Evolutionary conservation across 805 yeast species (phyloP).

Genomic region (Pichia manshurica): DNA sequence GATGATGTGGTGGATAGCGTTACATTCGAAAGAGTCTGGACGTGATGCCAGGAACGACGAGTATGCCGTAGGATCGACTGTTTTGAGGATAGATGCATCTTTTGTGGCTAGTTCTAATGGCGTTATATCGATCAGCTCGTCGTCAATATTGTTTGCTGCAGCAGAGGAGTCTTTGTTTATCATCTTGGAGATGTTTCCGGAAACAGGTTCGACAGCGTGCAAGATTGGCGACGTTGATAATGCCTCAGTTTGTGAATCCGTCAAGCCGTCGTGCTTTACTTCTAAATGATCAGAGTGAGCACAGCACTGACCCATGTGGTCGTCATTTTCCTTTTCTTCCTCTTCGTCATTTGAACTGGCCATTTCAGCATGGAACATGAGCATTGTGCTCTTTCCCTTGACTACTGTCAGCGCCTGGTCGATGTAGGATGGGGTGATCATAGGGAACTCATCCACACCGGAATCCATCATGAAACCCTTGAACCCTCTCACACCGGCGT

Average conservation of each 20-base stretch:
- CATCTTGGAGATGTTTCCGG: conserved; percentile 40
- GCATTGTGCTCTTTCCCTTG: conserved; percentile 56
- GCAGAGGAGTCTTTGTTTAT: conserved; percentile 22
- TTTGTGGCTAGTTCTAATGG: conserved; percentile 23
- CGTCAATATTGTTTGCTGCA: conserved; percentile 7
- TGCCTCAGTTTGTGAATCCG: conserved; percentile 47
- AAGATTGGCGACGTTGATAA: conserved; percentile 51
- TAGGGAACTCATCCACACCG: conserved; percentile 96
- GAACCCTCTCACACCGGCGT: conserved; percentile 89
- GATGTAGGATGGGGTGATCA: conserved; percentile 61
- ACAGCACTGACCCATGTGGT: conserved; percentile 29
- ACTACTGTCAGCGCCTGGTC: conserved; percentile 59
- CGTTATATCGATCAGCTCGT: conserved; percentile 18
- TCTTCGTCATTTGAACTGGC: conserved; percentile 24
- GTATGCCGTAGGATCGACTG: conserved; percentile 58
- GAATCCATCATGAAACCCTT: conserved; percentile 89
- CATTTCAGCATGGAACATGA: conserved; percentile 94
- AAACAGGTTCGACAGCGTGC: conserved; percentile 54
- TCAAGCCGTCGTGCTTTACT: conserved; percentile 23
- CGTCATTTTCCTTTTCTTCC: conserved; percentile 28
- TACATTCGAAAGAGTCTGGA: conserved; percentile 83
- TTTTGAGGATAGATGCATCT: conserved; percentile 28
- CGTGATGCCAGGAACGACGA: conserved; percentile 73
- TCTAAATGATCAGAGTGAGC: conserved; percentile 21
- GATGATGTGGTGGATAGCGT: conserved; percentile 72